Base-by-base conservation (phyloP, 2,329 filamentous ascomycete species). In the Colletotrichum gigasporum region DNA sequence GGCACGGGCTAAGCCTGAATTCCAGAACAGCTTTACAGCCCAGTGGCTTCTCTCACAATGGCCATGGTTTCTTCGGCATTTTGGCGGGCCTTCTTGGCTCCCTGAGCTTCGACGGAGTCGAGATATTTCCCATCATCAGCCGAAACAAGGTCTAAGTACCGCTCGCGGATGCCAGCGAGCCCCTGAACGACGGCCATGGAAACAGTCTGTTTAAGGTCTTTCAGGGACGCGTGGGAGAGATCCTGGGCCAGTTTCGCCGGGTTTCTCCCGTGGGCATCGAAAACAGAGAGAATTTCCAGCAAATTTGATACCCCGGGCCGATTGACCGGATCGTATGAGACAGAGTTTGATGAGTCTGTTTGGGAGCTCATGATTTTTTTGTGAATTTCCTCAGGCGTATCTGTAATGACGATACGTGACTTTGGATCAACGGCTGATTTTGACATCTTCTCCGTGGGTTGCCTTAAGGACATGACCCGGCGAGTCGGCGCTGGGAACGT, bases 301-400 rank as follows among this genome's bases (percentile, higher is more conserved):
- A 99, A 82, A 74, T 98, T 99, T 10, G 94, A 90, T 3, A 99
- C 91, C 0, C 94, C 96, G 0, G 95, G 95, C 22, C 96, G 84
- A 0, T 69, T 72, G 1, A 75, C 72, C 0, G 88, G 89, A 67
- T 97, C 90, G 74, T 96, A 97, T 1, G 87, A 88, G 39, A 97
- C 87, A 2, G 78, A 77, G 2, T 86, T 83, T 0, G 77, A 68
- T 0, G 87, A 90, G 76, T 99, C 96, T 1, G 96, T 98, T 30
- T 93, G 75, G 7, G 96, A 93, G 6, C 80, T 78, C 68, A 83
- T 87, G 68, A 98, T 81, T 74, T 97, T 97, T 47, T 78, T 77
- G 18, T 79, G 77, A 66, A 98, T 94, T 3, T 83, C 80, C 0
- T 85, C 78, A 1, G 85, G 79, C 0, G 82, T 77, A 70, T 97